phyloP scores from a whole-genome alignment of 192 early-diverging fungal genomes.

The Backusella luteola region DNA sequence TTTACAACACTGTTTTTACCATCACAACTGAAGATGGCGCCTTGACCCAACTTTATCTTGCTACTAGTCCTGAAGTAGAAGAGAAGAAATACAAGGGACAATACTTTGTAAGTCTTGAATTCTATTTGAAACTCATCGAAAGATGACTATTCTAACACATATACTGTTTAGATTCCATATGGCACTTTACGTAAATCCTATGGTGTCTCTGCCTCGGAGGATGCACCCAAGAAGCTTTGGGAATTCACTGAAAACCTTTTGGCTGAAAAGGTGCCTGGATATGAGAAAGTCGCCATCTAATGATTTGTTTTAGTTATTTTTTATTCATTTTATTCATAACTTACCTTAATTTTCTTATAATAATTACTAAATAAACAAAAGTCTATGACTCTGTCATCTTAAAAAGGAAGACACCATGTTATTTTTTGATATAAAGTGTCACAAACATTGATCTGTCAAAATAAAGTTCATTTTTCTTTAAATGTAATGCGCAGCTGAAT shows the following conservation, averaged over 20 bases:
- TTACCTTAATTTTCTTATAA: neutral
- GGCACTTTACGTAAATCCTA: neutral
- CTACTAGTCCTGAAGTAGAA: slow-evolving; percentile 53
- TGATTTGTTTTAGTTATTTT: neutral
- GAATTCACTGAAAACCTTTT: slow-evolving; percentile 32
- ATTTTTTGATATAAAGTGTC: neutral
- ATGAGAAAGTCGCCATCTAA: neutral
- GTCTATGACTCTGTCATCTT: neutral
- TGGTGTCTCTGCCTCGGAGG: neutral
- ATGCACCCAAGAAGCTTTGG: slow-evolving; percentile 25
- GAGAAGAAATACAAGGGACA: slow-evolving; percentile 37
- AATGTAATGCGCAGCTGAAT: neutral
- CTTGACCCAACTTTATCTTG: slow-evolving; percentile 45
- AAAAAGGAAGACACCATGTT: neutral
- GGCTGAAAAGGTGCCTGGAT: slow-evolving; percentile 32
- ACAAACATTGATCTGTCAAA: neutral
- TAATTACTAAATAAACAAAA: neutral
- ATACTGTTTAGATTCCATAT: slow-evolving; percentile 5
- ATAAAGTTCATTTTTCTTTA: neutral
- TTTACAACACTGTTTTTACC: slow-evolving; percentile 17
- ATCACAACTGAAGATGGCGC: slow-evolving; percentile 44
- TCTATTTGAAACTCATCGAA: neutral
- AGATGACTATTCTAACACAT: neutral
- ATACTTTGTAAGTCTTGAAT: slow-evolving; percentile 32
- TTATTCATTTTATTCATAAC: neutral